Conservation (phyloP, 2,329 filamentous ascomycete genomes). For the Alternaria brassicae region DNA sequence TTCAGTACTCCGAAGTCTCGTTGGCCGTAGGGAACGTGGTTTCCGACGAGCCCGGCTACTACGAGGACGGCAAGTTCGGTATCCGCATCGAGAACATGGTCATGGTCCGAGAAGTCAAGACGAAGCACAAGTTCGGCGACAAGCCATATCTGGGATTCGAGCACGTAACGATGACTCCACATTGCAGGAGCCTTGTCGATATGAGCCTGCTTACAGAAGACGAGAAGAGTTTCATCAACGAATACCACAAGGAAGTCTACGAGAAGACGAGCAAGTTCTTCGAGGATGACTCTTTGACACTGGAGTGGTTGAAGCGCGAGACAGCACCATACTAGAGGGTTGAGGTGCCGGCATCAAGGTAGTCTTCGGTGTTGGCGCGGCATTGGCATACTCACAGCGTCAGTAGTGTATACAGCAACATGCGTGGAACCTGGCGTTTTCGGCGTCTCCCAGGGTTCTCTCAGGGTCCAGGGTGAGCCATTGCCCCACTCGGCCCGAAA, state of each 20-base stretch:
- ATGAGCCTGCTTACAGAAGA: slow-evolving; percentile 70
- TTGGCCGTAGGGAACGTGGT: slow-evolving; percentile 92
- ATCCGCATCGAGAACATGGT: slow-evolving; percentile 97
- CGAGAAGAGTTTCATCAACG: slow-evolving; percentile 87
- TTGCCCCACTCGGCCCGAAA: slow-evolving; percentile 14
- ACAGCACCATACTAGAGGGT: slow-evolving; percentile 63
- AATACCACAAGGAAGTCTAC: slow-evolving; percentile 80
- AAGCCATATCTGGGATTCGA: slow-evolving; percentile 96
- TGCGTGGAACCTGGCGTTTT: slow-evolving; percentile 25
- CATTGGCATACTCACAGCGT: slow-evolving; percentile 26
- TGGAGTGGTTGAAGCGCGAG: slow-evolving; percentile 85
- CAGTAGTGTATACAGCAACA: slow-evolving; percentile 14
- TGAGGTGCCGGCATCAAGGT: slow-evolving; percentile 5
- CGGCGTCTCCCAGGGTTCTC: slow-evolving; percentile 11
- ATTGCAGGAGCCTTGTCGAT: slow-evolving; percentile 89
- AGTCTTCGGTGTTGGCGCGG: slow-evolving; percentile 25
- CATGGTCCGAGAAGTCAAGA: slow-evolving; percentile 87
- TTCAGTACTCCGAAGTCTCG: slow-evolving; percentile 90
- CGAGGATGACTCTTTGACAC: slow-evolving; percentile 71
- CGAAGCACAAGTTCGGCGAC: slow-evolving; percentile 86
- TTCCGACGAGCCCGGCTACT: slow-evolving; percentile 95
- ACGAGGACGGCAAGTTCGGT: slow-evolving; percentile 93
- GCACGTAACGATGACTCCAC: slow-evolving; percentile 95
- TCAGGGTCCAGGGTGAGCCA: slow-evolving; percentile 16
- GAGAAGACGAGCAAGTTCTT: slow-evolving; percentile 83